Conservation (phyloP, 192 early-diverging fungal genomes). For the Bifiguratus adelaidae region DNA sequence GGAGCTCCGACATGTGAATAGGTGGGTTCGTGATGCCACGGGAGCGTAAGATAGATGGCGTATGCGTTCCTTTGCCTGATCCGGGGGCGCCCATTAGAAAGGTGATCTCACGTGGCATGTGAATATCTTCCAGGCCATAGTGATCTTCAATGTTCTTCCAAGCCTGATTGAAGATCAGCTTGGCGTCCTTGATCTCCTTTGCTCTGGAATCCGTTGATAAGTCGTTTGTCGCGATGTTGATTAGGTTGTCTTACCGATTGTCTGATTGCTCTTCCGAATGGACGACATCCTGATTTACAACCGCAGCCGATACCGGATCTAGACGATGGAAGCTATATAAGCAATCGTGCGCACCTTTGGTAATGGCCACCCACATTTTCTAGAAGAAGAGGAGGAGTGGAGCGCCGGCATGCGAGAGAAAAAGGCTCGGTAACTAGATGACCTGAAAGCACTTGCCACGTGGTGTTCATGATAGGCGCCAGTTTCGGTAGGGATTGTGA, state of each 20-base stretch:
- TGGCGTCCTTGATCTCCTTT: slow-evolving; percentile 46
- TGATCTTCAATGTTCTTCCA: slow-evolving; percentile 45
- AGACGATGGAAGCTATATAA: not conserved
- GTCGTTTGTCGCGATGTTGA: not conserved
- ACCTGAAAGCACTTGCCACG: not conserved
- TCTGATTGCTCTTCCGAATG: not conserved
- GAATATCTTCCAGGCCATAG: slow-evolving; percentile 36
- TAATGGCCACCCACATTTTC: too few species aligned
- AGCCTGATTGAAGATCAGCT: slow-evolving; percentile 46
- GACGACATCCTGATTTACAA: not conserved
- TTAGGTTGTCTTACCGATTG: not conserved
- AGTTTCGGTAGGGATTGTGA: too few species aligned
- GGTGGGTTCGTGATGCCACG: slow-evolving; percentile 45
- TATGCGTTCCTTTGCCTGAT: slow-evolving; percentile 46
- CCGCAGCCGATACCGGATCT: not conserved
- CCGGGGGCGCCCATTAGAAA: slow-evolving; percentile 50
- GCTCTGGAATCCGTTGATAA: slow-evolving; percentile 6
- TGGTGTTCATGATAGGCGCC: too few species aligned
- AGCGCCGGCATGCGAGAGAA: not conserved
- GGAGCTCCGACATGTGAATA: slow-evolving; percentile 39
- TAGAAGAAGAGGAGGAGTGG: not conserved
- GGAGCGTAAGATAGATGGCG: slow-evolving; percentile 37
- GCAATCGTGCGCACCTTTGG: not conserved
- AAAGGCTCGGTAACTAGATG: not conserved
- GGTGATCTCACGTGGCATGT: slow-evolving; percentile 41